Base-by-base conservation (phyloP, 2,329 filamentous ascomycete genomes). In the Epichloe baconii region DNA sequence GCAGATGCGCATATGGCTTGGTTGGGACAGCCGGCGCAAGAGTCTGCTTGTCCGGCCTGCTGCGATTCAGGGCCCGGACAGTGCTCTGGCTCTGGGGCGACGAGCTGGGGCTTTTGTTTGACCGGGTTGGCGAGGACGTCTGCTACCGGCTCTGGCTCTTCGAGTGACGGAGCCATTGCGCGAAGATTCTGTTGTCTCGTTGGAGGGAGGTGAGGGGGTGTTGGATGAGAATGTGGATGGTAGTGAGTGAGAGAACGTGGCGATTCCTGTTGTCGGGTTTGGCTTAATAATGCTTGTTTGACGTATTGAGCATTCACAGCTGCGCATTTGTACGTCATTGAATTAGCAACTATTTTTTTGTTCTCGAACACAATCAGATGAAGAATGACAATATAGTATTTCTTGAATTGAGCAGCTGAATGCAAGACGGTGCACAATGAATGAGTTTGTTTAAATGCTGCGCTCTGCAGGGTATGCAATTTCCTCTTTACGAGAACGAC, bases 41-140 rank as follows among this genome's bases (percentile, higher is more conserved):
- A 89, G 68, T 95, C 90, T 48, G 80, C 79, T 53, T 75, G 75
- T 55, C 82, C 82, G 51, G 82, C 82, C 58, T 79, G 71, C 57
- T 88, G 75, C 14, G 85, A 88, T 63, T 91, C 86, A 4, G 88
- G 93, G 0, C 93, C 93, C 3, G 91, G 91, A 63, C 93, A 98
- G 73, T 97, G 90, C 69, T 97, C 89, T 71, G 91, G 91, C 65
- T 97, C 90, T 41, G 93, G 91, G 19, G 93, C 93, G 56, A 97
- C 86, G 50, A 98, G 85, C 56, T 88, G 78, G 1, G 91, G 89
- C 48, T 86, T 83, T 51, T 79, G 74, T 67, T 89, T 89, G 52
- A 90, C 74, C 7, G 87, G 85, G 62, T 87, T 84, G 58, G 81
- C 73, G 58, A 95, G 73, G 55, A 89, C 84, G 53, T 88, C 83